Evolutionary conservation across 371 early-diverging fungal species (phyloP).

Genomic region (Mortierella sp.): DNA sequence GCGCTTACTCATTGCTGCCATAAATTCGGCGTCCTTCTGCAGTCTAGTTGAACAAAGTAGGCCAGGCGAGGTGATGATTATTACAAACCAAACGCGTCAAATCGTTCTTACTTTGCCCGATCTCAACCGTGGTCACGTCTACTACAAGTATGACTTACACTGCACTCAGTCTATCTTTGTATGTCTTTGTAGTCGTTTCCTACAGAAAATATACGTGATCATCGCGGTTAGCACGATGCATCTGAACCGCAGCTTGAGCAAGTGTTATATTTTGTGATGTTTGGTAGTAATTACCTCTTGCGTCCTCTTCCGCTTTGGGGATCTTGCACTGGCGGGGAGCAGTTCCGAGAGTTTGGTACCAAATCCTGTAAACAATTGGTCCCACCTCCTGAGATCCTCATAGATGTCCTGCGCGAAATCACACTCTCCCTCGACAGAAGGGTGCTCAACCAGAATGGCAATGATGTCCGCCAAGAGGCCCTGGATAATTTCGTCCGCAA

Average conservation of each 20-base stretch:
- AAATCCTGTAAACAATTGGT: not conserved
- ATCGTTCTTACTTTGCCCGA: too few species aligned
- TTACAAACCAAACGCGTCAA: too few species aligned
- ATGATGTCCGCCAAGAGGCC: constrained; percentile 3
- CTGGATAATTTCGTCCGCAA: constrained; percentile 14
- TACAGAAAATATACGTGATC: not conserved
- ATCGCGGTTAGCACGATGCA: not conserved
- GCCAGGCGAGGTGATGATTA: not conserved
- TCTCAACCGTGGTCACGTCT: too few species aligned
- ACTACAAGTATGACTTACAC: not conserved
- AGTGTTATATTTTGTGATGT: not conserved
- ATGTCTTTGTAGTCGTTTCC: not conserved
- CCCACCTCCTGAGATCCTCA: constrained; percentile 12
- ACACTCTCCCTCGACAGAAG: not conserved
- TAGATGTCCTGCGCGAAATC: not conserved
- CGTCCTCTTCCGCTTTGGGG: not conserved
- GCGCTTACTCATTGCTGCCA: too few species aligned
- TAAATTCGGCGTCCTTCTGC: not conserved
- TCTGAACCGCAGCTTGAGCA: not conserved
- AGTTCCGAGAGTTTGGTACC: not conserved
- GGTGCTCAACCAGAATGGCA: not conserved
- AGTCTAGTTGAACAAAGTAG: not conserved
- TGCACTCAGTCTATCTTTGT: not conserved
- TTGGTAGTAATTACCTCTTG: not conserved
- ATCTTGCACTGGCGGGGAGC: not conserved